phyloP scores from a whole-genome alignment of 768 basidiomycete species.

The Agaricus blazei region DNA sequence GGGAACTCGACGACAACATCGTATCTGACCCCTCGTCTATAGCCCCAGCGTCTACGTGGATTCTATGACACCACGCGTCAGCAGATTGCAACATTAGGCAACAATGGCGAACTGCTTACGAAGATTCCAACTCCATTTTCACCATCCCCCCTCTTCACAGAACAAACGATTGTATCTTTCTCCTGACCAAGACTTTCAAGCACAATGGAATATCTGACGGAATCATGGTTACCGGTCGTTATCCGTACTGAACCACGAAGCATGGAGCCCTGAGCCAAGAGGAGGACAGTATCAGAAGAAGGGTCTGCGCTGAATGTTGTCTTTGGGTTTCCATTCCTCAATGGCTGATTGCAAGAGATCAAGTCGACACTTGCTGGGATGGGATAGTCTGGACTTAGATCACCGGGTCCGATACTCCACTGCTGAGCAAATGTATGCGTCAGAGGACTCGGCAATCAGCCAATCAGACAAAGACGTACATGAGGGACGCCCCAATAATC shows the following conservation, averaged over 20 bases:
- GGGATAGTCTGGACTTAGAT: slow-evolving; percentile 1
- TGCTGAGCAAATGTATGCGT: neutral
- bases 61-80: neutral
- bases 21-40: neutral
- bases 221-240: neutral
- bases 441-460: neutral
- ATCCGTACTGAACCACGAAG: slow-evolving; percentile 2
- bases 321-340: neutral
- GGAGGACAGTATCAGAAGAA: slow-evolving; percentile 1
- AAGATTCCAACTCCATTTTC: slow-evolving; percentile 8
- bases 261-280: neutral
- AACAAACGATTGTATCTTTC: slow-evolving; percentile 3
- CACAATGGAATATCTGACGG: neutral
- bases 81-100: neutral
- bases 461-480: neutral
- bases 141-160: neutral
- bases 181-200: neutral
- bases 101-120: neutral
- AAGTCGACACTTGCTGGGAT: neutral
- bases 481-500: neutral
- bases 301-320: neutral
- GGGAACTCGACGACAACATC: slow-evolving; percentile 4
- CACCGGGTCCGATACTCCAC: slow-evolving; percentile 5
- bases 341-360: slow-evolving; percentile 2
- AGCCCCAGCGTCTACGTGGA: neutral